A percentile compares a stretch with the other conserved stretches of the same genome.
Conservation (phyloP, 2,329 filamentous ascomycete genomes). For the Orbilia oligospora region DNA sequence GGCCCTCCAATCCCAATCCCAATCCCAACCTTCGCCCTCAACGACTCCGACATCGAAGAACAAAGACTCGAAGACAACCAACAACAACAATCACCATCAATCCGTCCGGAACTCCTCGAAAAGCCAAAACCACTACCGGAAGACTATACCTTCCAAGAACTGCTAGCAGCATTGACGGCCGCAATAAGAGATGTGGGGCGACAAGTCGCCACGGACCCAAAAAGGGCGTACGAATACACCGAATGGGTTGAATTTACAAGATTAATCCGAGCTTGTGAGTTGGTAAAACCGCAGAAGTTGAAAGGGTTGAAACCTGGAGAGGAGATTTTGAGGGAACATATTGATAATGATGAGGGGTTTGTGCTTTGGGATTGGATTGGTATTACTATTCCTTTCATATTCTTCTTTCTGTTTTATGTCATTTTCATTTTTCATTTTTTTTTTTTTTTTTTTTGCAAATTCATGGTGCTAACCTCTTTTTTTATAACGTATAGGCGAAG, state of each 20-base stretch:
- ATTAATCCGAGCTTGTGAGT: slow-evolving; percentile 71
- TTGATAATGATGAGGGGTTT: slow-evolving; percentile 58
- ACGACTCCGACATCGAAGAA: slow-evolving; percentile 34
- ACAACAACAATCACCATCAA: neutral
- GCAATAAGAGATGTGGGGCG: slow-evolving; percentile 43
- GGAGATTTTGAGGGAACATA: slow-evolving; percentile 44
- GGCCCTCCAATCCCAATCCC: neutral
- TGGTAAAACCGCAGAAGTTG: slow-evolving; percentile 71
- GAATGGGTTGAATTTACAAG: slow-evolving; percentile 90
- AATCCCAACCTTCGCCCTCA: slow-evolving; percentile 12
- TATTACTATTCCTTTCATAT: slow-evolving; percentile 9
- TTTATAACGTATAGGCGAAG: slow-evolving; percentile 69
- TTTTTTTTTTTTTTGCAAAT: slow-evolving; percentile 8
- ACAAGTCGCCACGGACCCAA: slow-evolving; percentile 67
- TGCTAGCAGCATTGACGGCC: slow-evolving; percentile 31
- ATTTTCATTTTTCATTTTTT: neutral
- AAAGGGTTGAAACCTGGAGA: slow-evolving; percentile 68
- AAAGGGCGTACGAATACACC: slow-evolving; percentile 81
- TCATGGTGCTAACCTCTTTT: neutral
- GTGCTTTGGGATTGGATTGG: slow-evolving; percentile 61
- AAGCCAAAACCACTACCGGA: slow-evolving; percentile 37
- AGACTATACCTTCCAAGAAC: slow-evolving; percentile 53
- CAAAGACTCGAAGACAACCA: neutral
- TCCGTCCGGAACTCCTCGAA: neutral
- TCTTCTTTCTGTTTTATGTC: too few species aligned